A percentile compares a stretch with the other conserved stretches of the same genome.
Evolutionary conservation across 805 yeast species (phyloP).

Genomic region (Saturnispora mendoncae): DNA sequence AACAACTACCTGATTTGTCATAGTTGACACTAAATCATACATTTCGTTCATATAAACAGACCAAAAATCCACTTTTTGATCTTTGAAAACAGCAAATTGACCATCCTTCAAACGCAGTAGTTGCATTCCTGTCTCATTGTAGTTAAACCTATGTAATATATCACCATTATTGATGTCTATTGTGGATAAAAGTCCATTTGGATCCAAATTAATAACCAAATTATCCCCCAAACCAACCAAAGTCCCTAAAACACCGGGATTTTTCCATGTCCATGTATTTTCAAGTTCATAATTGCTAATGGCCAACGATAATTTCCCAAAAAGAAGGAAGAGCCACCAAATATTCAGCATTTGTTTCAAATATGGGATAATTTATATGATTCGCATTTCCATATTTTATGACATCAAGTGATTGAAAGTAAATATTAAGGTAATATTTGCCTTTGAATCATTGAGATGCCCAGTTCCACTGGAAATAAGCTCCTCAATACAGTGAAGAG

Average conservation of each 20-base stretch:
- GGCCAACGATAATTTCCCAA: not conserved
- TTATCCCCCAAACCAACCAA: conserved; percentile 11
- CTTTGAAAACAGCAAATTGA: not conserved
- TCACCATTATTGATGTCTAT: conserved; percentile 22
- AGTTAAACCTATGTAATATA: conserved; percentile 26
- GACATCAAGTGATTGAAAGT: no score
- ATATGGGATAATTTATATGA: not conserved
- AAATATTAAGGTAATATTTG: no score
- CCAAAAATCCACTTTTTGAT: conserved; percentile 4
- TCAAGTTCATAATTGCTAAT: not conserved
- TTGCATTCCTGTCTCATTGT: not conserved
- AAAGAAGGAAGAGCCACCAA: not conserved
- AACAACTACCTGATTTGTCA: conserved; percentile 3
- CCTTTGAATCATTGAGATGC: not conserved
- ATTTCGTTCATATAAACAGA: not conserved
- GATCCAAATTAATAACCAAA: conserved; percentile 5
- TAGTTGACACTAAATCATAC: not conserved
- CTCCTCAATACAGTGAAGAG: conserved; percentile 3
- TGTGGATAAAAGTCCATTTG: conserved; percentile 20
- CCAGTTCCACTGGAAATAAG: conserved; percentile 4
- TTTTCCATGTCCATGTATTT: conserved; percentile 3
- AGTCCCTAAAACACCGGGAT: not conserved
- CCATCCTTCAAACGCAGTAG: not conserved
- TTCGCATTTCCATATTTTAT: no score
- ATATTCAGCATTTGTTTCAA: not conserved